Percentiles rank a stretch among this genome's conserved stretches.
Evolutionary conservation across 805 yeast species (phyloP).

Genomic region (Wickerhamomyces chaumierensis): DNA sequence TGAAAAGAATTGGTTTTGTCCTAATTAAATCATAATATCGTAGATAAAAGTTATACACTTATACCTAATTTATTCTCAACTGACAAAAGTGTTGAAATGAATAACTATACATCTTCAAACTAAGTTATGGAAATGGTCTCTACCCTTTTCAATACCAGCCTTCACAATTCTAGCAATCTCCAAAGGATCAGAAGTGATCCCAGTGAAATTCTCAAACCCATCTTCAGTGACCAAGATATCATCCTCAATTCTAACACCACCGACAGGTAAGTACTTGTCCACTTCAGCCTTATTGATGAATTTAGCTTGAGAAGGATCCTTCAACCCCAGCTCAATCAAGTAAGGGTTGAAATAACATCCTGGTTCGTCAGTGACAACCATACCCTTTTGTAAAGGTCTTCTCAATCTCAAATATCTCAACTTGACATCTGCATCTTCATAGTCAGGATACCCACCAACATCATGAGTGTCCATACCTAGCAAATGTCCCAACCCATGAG

Average conservation of each 20-base stretch:
- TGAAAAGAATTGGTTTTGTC: too few relatives aligned
- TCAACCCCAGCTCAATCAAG: constrained; percentile 53
- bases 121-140: constrained; percentile 45
- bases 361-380: constrained; percentile 93
- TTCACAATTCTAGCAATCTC: constrained; percentile 72
- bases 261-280: constrained; percentile 73
- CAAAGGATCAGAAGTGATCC: constrained; percentile 74
- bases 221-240: constrained; percentile 67
- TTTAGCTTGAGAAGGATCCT: constrained; percentile 25
- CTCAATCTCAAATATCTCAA: constrained; percentile 72
- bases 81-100: too few relatives aligned
- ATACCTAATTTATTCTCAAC: too few relatives aligned
- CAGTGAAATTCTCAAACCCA: constrained; percentile 76
- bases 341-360: constrained; percentile 87
- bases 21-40: too few relatives aligned
- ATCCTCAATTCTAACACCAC: constrained; percentile 97
- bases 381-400: constrained; percentile 55
- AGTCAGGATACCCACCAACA: constrained; percentile 82
- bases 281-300: constrained; percentile 51
- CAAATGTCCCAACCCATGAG: constrained; percentile 93
- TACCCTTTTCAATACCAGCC: constrained; percentile 53
- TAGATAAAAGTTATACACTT: too few relatives aligned
- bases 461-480: constrained; percentile 95
- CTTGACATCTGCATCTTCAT: constrained; percentile 71
- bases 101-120: constrained; percentile 4